A percentile compares a stretch with the other conserved stretches of the same genome.
phyloP scores from a whole-genome alignment of 768 basidiomycete species.

The Termitomyces sp. region DNA sequence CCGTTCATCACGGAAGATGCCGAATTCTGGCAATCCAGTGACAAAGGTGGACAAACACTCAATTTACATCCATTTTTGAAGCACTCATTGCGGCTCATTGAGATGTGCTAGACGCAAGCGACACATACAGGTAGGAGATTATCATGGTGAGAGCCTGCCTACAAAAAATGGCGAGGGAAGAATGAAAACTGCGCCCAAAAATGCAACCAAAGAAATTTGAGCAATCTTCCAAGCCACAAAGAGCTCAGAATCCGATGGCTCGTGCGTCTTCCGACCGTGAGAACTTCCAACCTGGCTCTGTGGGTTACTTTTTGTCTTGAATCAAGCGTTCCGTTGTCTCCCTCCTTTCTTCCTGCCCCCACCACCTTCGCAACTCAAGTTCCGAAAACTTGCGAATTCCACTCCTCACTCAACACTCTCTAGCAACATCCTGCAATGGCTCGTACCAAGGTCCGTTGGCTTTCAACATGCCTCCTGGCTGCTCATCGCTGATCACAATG shows the following conservation, averaged over 20 bases:
- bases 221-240: slow-evolving; percentile 47
- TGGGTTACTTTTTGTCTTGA: slow-evolving; percentile 31
- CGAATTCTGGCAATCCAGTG: slow-evolving; percentile 6
- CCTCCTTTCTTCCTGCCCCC: slow-evolving; percentile 33
- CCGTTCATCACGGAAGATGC: slow-evolving; percentile 10
- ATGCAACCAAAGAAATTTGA: slow-evolving; percentile 23
- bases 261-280: slow-evolving; percentile 46
- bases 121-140: slow-evolving; percentile 6
- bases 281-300: slow-evolving; percentile 34
- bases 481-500: slow-evolving; percentile 22
- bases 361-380: slow-evolving; percentile 25
- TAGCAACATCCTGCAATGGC: slow-evolving; percentile 51
- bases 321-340: slow-evolving; percentile 24
- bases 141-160: slow-evolving; percentile 7
- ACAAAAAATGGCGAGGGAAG: slow-evolving; percentile 17
- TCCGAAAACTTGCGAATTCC: slow-evolving; percentile 19
- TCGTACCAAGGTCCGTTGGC: slow-evolving; percentile 69
- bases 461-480: slow-evolving; percentile 6
- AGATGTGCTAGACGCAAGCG: slow-evolving; percentile 11
- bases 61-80: slow-evolving; percentile 14
- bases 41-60: slow-evolving; percentile 16
- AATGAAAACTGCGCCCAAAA: slow-evolving; percentile 17
- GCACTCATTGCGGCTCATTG: slow-evolving; percentile 13
- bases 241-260: slow-evolving; percentile 44
- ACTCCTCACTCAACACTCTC: slow-evolving; percentile 19